Percentiles rank a stretch among this genome's conserved stretches.
Evolutionary conservation across 1,284 basidiomycete species (phyloP).

Genomic region (Trametes sp.): DNA sequence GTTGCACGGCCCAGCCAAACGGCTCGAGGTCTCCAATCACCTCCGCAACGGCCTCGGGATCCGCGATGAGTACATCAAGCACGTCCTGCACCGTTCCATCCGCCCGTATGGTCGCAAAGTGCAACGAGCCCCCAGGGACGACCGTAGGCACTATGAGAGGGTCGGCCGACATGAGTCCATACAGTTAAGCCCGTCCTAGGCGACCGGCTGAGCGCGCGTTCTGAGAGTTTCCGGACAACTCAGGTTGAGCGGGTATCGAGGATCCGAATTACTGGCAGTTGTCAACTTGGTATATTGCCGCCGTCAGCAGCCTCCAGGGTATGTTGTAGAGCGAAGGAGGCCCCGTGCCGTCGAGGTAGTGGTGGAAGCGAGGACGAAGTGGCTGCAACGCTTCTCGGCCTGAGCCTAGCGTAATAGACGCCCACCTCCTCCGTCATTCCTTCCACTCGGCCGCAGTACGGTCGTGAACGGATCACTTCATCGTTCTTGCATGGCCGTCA

Average conservation of each 20-base stretch:
- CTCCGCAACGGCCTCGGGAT: slow-evolving; percentile 59
- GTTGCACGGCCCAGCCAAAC: slow-evolving; percentile 72
- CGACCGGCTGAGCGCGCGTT: slow-evolving; percentile 26
- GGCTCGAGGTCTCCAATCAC: slow-evolving; percentile 64
- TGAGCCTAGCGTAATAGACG: slow-evolving; percentile 22
- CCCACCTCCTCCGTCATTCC: slow-evolving; percentile 15
- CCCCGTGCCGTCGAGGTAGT: slow-evolving; percentile 7
- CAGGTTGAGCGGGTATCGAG: slow-evolving; percentile 1
- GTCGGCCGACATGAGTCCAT: slow-evolving; percentile 43
- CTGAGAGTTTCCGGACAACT: slow-evolving; percentile 1
- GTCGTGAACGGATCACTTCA: no score
- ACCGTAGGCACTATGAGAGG: slow-evolving; percentile 67
- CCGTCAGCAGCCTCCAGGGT: not conserved
- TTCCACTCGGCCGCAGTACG: not conserved
- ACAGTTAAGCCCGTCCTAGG: slow-evolving; percentile 18
- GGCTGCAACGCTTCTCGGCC: slow-evolving; percentile 29
- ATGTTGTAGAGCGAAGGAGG: not conserved
- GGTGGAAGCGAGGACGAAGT: slow-evolving; percentile 16
- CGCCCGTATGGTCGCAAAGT: slow-evolving; percentile 64
- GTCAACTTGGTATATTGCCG: no score
- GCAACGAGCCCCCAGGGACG: slow-evolving; percentile 63
- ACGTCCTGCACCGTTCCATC: slow-evolving; percentile 67
- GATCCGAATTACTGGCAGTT: not conserved
- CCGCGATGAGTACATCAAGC: slow-evolving; percentile 54
- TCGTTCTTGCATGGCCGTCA: no score